Conservation (phyloP, 106 monocot genomes). For the Posidonia australis region DNA sequence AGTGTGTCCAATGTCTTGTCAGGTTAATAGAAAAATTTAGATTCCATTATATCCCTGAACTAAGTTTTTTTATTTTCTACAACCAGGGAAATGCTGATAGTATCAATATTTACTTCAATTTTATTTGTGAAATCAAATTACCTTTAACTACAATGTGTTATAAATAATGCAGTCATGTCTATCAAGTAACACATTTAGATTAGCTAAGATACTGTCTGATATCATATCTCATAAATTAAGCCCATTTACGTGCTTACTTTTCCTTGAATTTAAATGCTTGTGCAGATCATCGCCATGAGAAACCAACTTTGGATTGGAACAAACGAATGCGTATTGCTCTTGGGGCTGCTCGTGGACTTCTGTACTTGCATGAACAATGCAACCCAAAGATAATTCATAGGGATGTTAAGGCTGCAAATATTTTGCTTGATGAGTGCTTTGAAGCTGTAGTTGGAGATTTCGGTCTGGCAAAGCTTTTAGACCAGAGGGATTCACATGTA, state of each 20-base stretch:
- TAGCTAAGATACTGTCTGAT: too few species aligned
- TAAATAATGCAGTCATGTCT: too few species aligned
- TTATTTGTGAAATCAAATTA: too few species aligned
- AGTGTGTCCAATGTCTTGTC: too few species aligned
- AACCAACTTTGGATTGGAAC: constrained; percentile 65
- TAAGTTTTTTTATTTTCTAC: too few species aligned
- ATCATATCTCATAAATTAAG: too few species aligned
- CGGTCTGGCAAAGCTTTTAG: constrained; percentile 88
- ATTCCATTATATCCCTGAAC: too few species aligned
- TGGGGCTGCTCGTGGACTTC: constrained; percentile 78
- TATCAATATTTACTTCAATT: too few species aligned
- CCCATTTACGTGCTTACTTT: neutral
- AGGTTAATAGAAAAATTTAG: too few species aligned
- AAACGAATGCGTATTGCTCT: constrained; percentile 74
- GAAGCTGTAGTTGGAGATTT: constrained; percentile 97
- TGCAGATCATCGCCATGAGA: constrained; percentile 46
- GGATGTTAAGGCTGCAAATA: constrained; percentile 97
- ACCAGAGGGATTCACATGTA: constrained; percentile 86
- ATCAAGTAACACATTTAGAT: too few species aligned
- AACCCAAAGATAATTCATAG: constrained; percentile 95
- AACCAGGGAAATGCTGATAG: too few species aligned
- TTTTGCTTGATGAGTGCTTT: constrained; percentile 74
- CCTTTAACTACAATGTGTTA: too few species aligned
- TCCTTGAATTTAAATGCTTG: neutral
- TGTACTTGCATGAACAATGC: constrained; percentile 96